phyloP scores from a whole-genome alignment of 257 asterid genomes.

The Voacanga thouarsii region DNA sequence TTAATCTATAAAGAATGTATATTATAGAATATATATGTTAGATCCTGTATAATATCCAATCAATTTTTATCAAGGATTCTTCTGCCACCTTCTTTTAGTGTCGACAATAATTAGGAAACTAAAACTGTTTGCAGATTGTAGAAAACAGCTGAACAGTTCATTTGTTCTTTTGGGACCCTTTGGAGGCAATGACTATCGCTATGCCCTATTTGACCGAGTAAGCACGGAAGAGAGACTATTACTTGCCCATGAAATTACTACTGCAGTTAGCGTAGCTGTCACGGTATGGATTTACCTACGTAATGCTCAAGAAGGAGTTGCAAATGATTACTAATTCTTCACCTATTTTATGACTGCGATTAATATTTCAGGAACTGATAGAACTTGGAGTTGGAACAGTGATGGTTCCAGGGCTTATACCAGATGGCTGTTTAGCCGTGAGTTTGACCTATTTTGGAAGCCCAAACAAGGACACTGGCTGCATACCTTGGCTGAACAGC shows the following conservation, averaged over 20 bases:
- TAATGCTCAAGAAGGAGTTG: no score
- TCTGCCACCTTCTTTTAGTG: neutral
- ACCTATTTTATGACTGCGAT: no score
- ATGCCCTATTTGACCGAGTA: neutral
- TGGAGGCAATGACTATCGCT: constrained; percentile 8
- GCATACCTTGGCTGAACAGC: constrained; percentile 8
- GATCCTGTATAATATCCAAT: no score
- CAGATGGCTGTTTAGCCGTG: constrained; percentile 10
- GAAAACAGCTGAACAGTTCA: neutral
- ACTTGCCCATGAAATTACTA: no score
- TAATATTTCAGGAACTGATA: constrained; percentile 3
- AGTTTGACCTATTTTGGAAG: constrained; percentile 6
- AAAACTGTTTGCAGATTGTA: neutral
- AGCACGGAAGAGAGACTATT: neutral
- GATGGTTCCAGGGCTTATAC: constrained; percentile 9
- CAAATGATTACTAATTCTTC: no score
- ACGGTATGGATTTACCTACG: no score
- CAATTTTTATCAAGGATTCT: neutral
- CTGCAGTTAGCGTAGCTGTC: no score
- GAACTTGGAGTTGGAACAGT: constrained; percentile 11
- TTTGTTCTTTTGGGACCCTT: neutral
- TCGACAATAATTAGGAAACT: neutral
- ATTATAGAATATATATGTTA: no score
- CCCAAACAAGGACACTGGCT: neutral
- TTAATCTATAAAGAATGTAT: no score